Evolutionary conservation across 805 yeast genomes (phyloP), one percentile per base, ranked within the genome.

Genomic region (Zygosaccharomyces bailii): DNA sequence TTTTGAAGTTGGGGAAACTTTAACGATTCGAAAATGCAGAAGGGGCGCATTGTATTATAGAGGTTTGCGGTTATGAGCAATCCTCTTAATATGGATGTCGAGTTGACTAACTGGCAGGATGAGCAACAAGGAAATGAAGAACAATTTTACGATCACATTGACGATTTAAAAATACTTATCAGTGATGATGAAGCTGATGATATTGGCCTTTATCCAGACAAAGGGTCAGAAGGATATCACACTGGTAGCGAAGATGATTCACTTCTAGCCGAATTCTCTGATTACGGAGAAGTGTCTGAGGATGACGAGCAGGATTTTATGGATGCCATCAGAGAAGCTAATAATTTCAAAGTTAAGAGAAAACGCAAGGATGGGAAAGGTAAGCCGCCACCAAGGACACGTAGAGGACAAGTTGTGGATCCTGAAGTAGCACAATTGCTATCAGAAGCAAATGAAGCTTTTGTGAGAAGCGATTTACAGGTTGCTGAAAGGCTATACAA

Each of bases 391-490:
- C 34, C 39, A 48, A 47, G 69, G 20, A 41, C 48, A 9, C 52
- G 65, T 4, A 58, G 67, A 13, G 62, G 61, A 30, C 65, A 72
- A 39, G 78, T 77, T 18, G 55, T 80, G 49, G 82, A 82, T 52
- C 96, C 90, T 0, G 95, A 86, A 60, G 85, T 87, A 2, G 72
- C 82, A 38, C 69, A 72, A 30, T 59, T 82, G 43, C 62, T 87
- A 17, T 80, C 91, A 7, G 72, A 73, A 52, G 96, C 95, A 1
- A 85, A 87, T 56, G 89, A 82, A 53, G 86, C 88, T 0, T 89
- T 82, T 70, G 95, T 85, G 1, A 60, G 75, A 23, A 74, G 74
- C 39, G 83, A 84, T 54, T 72, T 76, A 14, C 76, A 73, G 23
- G 71, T 67, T 1, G 91, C 95, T 0, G 74, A 78, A 52, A 66